Conservation (phyloP, 2,329 filamentous ascomycete genomes). For the Epichloe brachyelytri region DNA sequence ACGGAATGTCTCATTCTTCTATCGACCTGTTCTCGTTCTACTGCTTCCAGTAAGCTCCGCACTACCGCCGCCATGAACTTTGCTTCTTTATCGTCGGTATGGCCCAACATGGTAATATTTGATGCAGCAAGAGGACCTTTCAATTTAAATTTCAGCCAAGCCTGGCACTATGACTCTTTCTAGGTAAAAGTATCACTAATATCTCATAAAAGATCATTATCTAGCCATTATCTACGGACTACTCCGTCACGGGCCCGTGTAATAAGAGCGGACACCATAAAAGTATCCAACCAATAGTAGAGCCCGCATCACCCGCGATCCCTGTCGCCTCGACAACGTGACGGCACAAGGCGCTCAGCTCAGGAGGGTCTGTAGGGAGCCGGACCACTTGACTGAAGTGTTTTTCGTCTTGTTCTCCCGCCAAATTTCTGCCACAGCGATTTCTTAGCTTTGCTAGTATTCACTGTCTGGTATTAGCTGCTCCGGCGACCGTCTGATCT, state of each 20-base stretch:
- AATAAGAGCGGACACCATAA: neutral
- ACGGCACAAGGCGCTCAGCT: neutral
- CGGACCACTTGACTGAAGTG: conserved; percentile 1
- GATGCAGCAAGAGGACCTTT: neutral
- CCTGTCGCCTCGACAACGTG: conserved; percentile 9
- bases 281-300: neutral
- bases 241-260: no score
- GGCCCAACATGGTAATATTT: neutral
- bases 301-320: neutral
- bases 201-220: no score
- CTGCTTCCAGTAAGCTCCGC: neutral
- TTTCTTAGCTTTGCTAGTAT: neutral
- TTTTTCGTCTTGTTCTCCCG: neutral
- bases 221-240: no score
- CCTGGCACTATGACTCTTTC: no score
- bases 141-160: neutral
- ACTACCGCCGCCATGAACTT: neutral
- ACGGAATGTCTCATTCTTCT: no score
- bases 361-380: neutral
- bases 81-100: no score
- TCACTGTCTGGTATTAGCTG: neutral
- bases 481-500: neutral
- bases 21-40: neutral
- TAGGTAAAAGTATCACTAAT: no score
- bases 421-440: neutral